phyloP scores from a whole-genome alignment of 2,329 filamentous ascomycete genomes.

The Talaromyces piceae region DNA sequence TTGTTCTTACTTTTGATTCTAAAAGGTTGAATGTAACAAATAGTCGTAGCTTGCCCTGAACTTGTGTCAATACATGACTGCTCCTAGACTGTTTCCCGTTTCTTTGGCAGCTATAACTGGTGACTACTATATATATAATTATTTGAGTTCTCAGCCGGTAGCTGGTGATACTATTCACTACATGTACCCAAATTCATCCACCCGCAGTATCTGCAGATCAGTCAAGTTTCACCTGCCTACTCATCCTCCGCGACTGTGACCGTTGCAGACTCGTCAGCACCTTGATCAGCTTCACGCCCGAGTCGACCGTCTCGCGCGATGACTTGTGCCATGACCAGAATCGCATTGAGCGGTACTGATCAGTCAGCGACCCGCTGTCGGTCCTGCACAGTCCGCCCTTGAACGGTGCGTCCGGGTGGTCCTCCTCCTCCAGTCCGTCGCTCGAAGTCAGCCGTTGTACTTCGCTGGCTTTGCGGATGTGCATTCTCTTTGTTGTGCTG shows the following conservation, averaged over 20 bases:
- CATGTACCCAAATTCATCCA: no score
- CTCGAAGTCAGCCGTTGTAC: neutral
- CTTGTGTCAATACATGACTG: no score
- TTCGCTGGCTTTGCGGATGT: neutral
- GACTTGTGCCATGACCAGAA: conserved; percentile 49
- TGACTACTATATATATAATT: no score
- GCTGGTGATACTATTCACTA: no score
- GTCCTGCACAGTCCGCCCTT: neutral
- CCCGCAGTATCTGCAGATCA: no score
- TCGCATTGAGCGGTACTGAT: conserved; percentile 14
- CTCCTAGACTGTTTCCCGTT: no score
- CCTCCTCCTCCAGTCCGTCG: neutral
- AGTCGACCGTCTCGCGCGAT: conserved; percentile 44
- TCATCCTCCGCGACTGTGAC: neutral
- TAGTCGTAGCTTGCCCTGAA: no score
- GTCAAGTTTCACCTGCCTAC: neutral
- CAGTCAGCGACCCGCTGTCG: neutral
- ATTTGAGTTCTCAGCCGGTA: no score
- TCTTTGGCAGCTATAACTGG: no score
- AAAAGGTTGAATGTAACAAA: no score
- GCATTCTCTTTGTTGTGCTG: neutral
- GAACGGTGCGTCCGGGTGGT: neutral
- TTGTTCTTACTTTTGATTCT: neutral
- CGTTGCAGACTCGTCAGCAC: conserved; percentile 22
- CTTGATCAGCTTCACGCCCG: conserved; percentile 46